A percentile compares a stretch with the other conserved stretches of the same genome.
Evolutionary conservation across 805 yeast species (phyloP).

Genomic region (Blastobotrys americana): DNA sequence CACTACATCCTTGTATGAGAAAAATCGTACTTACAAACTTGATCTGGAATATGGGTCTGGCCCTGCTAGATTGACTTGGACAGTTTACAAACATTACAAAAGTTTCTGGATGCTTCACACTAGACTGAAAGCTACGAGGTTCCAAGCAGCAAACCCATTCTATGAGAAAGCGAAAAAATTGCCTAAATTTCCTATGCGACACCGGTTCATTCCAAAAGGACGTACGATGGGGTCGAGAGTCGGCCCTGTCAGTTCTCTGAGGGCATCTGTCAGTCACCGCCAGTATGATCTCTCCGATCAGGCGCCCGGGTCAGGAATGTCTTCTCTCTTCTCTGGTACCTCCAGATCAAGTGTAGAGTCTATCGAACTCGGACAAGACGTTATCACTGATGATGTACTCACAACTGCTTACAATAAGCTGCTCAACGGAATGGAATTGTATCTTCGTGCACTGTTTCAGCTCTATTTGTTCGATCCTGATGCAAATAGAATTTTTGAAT

Average conservation of each 20-base stretch:
- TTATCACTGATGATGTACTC: background rate
- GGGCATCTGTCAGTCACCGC: background rate
- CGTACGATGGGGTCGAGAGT: background rate
- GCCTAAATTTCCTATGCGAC: conserved; percentile 38
- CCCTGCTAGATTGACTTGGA: conserved; percentile 69
- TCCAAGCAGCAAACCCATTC: conserved; percentile 34
- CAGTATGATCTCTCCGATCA: background rate
- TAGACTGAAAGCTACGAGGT: conserved; percentile 48
- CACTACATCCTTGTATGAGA: conserved; percentile 31
- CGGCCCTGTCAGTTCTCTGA: background rate
- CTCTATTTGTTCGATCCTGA: conserved; percentile 67
- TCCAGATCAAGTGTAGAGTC: background rate
- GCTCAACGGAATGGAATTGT: conserved; percentile 45
- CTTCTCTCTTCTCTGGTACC: background rate
- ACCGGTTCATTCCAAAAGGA: conserved; percentile 1
- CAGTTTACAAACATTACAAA: conserved; percentile 59
- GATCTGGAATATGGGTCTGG: conserved; percentile 90
- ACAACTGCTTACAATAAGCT: background rate
- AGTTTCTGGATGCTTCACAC: conserved; percentile 70
- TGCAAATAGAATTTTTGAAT: conserved; percentile 73
- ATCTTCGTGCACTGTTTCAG: conserved; percentile 54
- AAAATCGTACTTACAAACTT: conserved; percentile 47
- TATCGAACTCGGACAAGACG: background rate
- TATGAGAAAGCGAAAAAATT: conserved; percentile 26
- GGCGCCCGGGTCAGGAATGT: background rate